Conservation (phyloP, 2,329 filamentous ascomycete genomes). For the Neopestalotiopsis rosae region DNA sequence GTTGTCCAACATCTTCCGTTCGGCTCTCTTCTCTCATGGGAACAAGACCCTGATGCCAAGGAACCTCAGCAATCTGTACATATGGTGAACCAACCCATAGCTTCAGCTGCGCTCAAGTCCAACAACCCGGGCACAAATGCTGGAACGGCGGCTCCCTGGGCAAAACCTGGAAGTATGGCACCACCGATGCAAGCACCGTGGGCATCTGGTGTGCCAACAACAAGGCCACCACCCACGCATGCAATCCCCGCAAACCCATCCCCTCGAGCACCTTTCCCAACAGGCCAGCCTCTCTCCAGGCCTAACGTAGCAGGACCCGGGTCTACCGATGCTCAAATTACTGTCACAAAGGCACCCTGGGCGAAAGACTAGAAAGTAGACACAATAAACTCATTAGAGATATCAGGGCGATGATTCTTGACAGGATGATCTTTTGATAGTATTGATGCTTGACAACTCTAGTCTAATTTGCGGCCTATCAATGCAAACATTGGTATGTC, state of each 20-base stretch:
- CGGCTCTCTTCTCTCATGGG: constrained; percentile 81
- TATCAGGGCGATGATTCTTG: not conserved
- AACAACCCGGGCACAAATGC: constrained; percentile 25
- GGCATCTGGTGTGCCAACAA: constrained; percentile 26
- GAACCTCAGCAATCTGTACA: constrained; percentile 58
- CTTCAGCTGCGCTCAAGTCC: constrained; percentile 33
- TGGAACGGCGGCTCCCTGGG: constrained; percentile 52
- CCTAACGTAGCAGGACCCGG: not conserved
- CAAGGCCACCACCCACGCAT: not conserved
- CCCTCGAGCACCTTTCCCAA: constrained; percentile 24
- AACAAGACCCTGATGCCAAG: constrained; percentile 66
- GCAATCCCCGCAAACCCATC: constrained; percentile 9
- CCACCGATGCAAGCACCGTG: constrained; percentile 27
- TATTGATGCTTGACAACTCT: too few relatives aligned
- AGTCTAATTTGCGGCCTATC: too few relatives aligned
- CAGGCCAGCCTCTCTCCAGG: constrained; percentile 25
- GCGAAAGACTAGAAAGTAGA: constrained; percentile 5
- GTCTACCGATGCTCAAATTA: constrained; percentile 11
- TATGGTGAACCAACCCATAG: constrained; percentile 58
- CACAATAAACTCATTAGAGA: not conserved
- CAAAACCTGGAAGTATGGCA: constrained; percentile 46
- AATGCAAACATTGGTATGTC: too few relatives aligned
- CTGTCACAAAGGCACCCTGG: constrained; percentile 12
- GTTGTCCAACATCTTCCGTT: constrained; percentile 97
- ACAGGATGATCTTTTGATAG: not conserved